Percentiles rank a stretch among this genome's conserved stretches.
Evolutionary conservation across 2,329 filamentous ascomycete species (phyloP).

Genomic region (Hymenoscyphus infarciens): DNA sequence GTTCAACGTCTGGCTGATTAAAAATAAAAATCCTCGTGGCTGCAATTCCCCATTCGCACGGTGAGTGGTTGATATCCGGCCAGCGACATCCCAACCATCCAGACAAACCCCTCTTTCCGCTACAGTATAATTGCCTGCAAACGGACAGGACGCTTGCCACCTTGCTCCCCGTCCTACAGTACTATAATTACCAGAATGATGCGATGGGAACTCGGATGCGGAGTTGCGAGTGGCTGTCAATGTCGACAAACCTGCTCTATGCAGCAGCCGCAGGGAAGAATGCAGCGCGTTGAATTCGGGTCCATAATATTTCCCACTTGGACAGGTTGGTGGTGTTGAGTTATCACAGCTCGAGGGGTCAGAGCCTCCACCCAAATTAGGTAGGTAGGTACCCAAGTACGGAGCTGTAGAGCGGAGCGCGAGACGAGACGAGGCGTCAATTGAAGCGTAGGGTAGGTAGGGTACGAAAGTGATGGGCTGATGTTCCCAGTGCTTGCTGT

Average conservation of each 20-base stretch:
- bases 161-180: neutral
- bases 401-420: no score
- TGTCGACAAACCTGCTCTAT: slow-evolving; percentile 4
- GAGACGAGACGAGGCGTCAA: no score
- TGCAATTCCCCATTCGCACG: neutral
- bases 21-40: slow-evolving; percentile 3
- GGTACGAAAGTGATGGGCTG: neutral
- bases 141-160: neutral
- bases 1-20: neutral
- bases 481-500: neutral
- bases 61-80: neutral
- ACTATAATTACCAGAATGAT: slow-evolving; percentile 6
- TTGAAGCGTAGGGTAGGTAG: no score
- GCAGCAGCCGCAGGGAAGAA: slow-evolving; percentile 2
- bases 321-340: neutral
- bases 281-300: neutral
- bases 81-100: neutral
- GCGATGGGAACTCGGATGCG: neutral
- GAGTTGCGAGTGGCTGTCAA: neutral
- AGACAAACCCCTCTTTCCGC: neutral
- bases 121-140: no score
- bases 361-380: neutral
- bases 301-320: slow-evolving; percentile 1
- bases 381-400: neutral
- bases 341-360: neutral